phyloP scores from a whole-genome alignment of 1,284 basidiomycete genomes.

The Xanthoconium separans region DNA sequence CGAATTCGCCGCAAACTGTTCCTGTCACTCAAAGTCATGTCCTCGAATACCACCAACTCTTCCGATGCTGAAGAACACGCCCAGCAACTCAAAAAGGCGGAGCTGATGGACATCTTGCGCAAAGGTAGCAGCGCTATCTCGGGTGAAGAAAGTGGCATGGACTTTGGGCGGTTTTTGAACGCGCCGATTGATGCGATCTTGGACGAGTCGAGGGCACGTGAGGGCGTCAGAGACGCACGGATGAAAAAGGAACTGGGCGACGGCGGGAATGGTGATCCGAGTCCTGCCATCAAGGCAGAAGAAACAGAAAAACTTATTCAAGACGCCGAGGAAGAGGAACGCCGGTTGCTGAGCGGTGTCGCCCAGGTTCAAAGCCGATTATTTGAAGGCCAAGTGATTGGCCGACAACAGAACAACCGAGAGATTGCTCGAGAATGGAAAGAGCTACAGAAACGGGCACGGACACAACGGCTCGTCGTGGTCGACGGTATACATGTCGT shows the following conservation, averaged over 20 bases:
- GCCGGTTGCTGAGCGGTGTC: constrained; percentile 48
- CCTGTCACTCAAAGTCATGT: constrained; percentile 59
- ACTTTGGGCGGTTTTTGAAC: constrained; percentile 41
- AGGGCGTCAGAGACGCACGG: constrained; percentile 41
- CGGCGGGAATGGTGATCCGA: constrained; percentile 19
- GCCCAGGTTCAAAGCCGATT: constrained; percentile 56
- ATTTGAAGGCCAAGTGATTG: constrained; percentile 54
- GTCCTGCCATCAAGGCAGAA: constrained; percentile 14
- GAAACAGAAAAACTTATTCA: constrained; percentile 36
- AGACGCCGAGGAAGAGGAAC: constrained; percentile 56
- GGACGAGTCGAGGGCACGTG: constrained; percentile 40
- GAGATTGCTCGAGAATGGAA: constrained; percentile 47
- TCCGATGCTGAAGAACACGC: constrained; percentile 24
- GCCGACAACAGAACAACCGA: constrained; percentile 37
- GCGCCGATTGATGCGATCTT: constrained; percentile 45
- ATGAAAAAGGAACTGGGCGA: constrained; percentile 39
- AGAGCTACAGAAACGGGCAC: constrained; percentile 43
- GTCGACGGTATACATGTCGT: constrained; percentile 49
- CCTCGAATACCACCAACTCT: constrained; percentile 30
- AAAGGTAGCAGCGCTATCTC: constrained; percentile 54
- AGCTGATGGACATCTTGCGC: constrained; percentile 55
- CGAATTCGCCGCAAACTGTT: constrained; percentile 62
- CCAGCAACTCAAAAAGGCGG: constrained; percentile 38
- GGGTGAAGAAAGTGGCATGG: constrained; percentile 37
- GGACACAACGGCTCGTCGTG: constrained; percentile 39